Percentiles rank a stretch among this genome's conserved stretches.
phyloP scores from a whole-genome alignment of 495 filamentous ascomycete genomes.

The Daldinia vernicosa region DNA sequence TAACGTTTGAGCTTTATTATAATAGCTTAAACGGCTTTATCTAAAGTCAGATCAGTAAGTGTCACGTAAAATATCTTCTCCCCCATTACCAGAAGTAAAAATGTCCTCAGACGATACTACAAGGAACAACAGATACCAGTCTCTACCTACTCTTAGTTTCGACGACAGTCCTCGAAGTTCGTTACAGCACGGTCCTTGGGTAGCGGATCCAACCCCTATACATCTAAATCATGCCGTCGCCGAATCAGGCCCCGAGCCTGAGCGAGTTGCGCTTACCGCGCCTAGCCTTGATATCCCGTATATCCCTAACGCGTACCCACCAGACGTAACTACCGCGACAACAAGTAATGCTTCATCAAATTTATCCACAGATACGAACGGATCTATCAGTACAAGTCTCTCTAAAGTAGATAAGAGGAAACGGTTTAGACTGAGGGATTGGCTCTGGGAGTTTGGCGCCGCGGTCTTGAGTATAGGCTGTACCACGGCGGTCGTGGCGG shows the following conservation, averaged over 20 bases:
- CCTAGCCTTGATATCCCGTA: background rate
- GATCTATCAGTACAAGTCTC: too few species aligned
- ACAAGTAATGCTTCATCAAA: too few species aligned
- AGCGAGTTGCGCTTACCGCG: background rate
- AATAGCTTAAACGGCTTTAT: background rate
- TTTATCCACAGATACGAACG: too few species aligned
- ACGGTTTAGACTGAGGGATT: too few species aligned
- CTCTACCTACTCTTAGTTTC: background rate
- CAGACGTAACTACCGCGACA: too few species aligned
- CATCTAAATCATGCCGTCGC: background rate
- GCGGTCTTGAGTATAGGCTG: too few species aligned
- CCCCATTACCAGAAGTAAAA: background rate
- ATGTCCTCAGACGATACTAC: background rate
- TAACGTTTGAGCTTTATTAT: too few species aligned
- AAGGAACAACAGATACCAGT: too few species aligned
- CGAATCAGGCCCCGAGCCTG: background rate
- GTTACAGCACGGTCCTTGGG: background rate
- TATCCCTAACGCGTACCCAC: background rate
- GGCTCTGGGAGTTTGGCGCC: too few species aligned
- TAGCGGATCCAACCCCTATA: background rate
- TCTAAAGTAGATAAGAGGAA: too few species aligned
- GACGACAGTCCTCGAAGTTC: background rate
- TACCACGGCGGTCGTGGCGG: too few species aligned
- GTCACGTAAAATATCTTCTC: background rate
- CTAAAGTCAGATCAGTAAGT: background rate